Percentiles rank a stretch among this genome's conserved stretches.
phyloP scores from a whole-genome alignment of 23 red algal species.

The Pyropia yezoensis region DNA sequence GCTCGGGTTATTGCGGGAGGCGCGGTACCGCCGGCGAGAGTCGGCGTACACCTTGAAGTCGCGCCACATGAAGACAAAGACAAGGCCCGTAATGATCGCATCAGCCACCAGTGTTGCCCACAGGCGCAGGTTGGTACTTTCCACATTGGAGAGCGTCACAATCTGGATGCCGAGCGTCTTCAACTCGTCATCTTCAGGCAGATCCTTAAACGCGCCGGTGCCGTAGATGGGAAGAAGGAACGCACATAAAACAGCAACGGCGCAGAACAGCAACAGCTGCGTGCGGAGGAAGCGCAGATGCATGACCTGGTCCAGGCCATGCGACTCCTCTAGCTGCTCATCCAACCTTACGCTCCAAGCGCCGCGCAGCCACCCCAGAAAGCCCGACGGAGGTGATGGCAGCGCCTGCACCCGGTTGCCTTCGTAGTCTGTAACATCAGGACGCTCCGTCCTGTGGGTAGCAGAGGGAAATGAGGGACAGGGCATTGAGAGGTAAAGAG shows the following conservation, averaged over 20 bases:
- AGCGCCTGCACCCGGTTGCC: conserved; percentile 34
- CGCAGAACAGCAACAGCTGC: conserved; percentile 14
- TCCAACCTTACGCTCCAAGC: conserved; percentile 22
- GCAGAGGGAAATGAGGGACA: too few relatives aligned
- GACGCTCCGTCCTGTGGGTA: background rate
- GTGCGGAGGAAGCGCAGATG: conserved; percentile 38
- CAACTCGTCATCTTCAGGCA: background rate
- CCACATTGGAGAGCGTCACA: conserved; percentile 38
- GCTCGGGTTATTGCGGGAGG: conserved; percentile 16
- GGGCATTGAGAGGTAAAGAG: too few relatives aligned
- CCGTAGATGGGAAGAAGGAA: conserved; percentile 22
- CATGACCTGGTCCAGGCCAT: conserved; percentile 40
- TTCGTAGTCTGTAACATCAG: conserved; percentile 13
- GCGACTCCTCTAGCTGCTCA: conserved; percentile 17
- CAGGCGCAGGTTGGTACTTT: conserved; percentile 17
- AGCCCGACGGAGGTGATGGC: conserved; percentile 16
- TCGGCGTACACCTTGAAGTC: conserved; percentile 26
- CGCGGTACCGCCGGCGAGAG: conserved; percentile 29
- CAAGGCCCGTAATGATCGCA: conserved; percentile 8
- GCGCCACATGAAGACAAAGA: background rate
- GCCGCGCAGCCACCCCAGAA: conserved; percentile 32
- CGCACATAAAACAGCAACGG: conserved; percentile 4
- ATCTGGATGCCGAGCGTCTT: conserved; percentile 30
- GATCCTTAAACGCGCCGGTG: conserved; percentile 34
- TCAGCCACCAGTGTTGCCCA: conserved; percentile 25